Base-by-base conservation (phyloP, 192 early-diverging fungal species). In the Dissophora ornata region DNA sequence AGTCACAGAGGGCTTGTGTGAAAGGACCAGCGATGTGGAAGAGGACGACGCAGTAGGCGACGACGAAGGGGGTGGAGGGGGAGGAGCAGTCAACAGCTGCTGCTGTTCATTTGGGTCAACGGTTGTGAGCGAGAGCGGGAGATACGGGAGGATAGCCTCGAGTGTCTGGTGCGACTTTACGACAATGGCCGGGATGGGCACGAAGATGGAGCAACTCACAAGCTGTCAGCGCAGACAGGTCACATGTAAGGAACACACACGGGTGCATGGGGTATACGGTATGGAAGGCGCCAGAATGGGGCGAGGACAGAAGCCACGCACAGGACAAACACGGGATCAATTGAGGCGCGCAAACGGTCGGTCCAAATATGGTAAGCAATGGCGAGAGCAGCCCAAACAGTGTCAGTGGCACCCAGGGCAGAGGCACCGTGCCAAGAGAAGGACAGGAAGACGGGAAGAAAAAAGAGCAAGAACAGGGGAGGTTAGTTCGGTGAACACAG, bases 151-250 rank as follows among this genome's bases (percentile, higher is more conserved):
- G 47, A 77, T 60, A 29, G 64, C 57, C 59, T 77, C 73, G 21
- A 77, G 59, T 1, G 73, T 77, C 47, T 67, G 73, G 29, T 77
- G 73, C 0, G 73, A 77, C 46, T 77, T 77, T 24, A 77, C 73
- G 6, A 77, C 65, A 19, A 77, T 67, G 34, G 40, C 48, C 0
- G 73, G 73, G 15, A 77, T 38, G 0, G 73, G 73, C 18, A 77
- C 57, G 40, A 77, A 77, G 28, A 77, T 41, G 7, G 73, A 77
- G 30, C 73, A 77, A 29, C 73, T 77, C 24, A 77, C 47, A 2
- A 77, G 19, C 73, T 77, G 21, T 22, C 13, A 12, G 32, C 4
- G 3, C 16, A 2, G 7, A 9, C 16, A 2, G 32, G 21, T 33
- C 53, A 38, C 7, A 38, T 38, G 21, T 38, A 33, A 33, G 34